These are phyloP conservation scores for Phytophthora pistaciae DNA, from an alignment of 352 stramenopile genomes.

Conservation along the genomic window DNA sequence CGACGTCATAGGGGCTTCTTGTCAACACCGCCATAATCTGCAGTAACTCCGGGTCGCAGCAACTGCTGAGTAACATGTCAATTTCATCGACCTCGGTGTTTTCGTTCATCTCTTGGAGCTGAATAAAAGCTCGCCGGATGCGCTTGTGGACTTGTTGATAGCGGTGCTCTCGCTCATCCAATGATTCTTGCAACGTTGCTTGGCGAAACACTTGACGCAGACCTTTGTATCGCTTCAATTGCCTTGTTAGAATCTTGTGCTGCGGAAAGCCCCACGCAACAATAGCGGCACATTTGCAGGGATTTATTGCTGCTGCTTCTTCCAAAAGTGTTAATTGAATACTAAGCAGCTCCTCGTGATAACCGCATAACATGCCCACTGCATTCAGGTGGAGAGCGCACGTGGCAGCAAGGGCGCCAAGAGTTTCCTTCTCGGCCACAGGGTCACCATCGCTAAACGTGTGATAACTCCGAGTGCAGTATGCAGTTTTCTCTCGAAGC, in stretches of 20 bases:
- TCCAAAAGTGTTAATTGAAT: slow-evolving; percentile 55
- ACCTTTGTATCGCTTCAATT: slow-evolving; percentile 46
- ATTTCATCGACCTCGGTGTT: slow-evolving; percentile 16
- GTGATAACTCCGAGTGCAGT: slow-evolving; percentile 31
- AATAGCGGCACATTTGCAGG: slow-evolving; percentile 30
- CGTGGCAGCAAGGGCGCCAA: slow-evolving; percentile 41
- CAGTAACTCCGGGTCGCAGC: slow-evolving; percentile 27
- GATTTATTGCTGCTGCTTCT: slow-evolving; percentile 31
- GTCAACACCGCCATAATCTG: slow-evolving; percentile 23
- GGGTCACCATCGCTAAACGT: background rate
- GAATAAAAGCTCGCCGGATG: slow-evolving; percentile 17
- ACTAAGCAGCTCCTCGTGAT: slow-evolving; percentile 35
- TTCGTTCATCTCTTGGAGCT: slow-evolving; percentile 6
- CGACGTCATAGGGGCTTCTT: slow-evolving; percentile 9
- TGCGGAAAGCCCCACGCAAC: slow-evolving; percentile 44
- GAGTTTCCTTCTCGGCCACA: background rate
- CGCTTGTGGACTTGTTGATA: slow-evolving; percentile 36
- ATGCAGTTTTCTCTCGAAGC: slow-evolving; percentile 46
- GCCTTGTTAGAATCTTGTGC: slow-evolving; percentile 35
- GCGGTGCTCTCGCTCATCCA: slow-evolving; percentile 36
- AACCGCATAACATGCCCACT: slow-evolving; percentile 22
- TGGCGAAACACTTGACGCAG: slow-evolving; percentile 27
- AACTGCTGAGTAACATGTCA: slow-evolving; percentile 24
- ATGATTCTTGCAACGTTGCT: background rate
- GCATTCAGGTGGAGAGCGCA: slow-evolving; percentile 54